Evolutionary conservation across 148 eudicot species (phyloP).

Genomic region (Camellia granthamiana): DNA sequence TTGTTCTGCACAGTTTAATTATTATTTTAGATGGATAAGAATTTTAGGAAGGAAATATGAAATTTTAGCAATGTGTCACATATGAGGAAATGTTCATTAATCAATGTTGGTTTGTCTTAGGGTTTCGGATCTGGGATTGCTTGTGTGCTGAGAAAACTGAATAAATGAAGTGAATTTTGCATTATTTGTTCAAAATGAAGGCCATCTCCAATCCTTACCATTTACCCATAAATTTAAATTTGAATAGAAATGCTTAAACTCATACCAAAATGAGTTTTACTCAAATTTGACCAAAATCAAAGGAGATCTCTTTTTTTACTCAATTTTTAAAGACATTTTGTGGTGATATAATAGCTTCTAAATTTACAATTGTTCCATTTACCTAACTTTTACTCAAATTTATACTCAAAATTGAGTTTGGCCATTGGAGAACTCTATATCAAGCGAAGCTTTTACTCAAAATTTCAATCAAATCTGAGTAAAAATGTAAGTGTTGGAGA

Average conservation of each 20-base stretch:
- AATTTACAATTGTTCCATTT: too few species aligned
- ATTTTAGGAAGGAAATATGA: background rate
- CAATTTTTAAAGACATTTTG: too few species aligned
- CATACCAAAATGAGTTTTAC: too few species aligned
- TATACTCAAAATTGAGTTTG: too few species aligned
- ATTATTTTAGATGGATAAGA: background rate
- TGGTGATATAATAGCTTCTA: too few species aligned
- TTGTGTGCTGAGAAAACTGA: conserved; percentile 1
- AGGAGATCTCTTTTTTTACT: too few species aligned
- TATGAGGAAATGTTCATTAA: background rate
- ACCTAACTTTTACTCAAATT: too few species aligned
- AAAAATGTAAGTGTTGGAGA: background rate
- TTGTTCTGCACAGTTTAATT: background rate
- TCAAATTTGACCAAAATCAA: too few species aligned
- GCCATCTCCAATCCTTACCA: background rate
- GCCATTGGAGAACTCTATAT: background rate
- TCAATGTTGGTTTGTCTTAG: too few species aligned
- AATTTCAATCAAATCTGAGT: background rate
- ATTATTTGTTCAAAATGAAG: background rate
- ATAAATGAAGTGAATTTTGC: background rate
- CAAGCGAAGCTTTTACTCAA: background rate
- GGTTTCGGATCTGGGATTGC: background rate
- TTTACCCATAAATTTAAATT: background rate
- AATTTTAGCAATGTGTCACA: background rate
- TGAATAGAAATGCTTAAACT: too few species aligned